Base-by-base conservation (phyloP, 2,329 filamentous ascomycete species). In the Sporothrix globosa region DNA sequence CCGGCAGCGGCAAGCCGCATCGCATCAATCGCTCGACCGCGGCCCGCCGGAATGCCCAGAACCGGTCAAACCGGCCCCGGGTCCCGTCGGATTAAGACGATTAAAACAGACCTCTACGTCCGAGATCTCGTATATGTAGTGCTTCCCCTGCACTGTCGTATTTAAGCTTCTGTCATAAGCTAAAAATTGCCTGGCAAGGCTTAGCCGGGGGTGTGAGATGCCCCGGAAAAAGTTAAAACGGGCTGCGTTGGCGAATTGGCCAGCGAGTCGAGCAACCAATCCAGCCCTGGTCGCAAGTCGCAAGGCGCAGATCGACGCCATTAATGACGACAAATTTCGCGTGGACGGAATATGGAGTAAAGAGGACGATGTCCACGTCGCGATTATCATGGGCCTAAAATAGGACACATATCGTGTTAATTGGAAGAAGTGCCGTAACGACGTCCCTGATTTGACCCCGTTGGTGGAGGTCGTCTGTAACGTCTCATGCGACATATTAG, bases 341-440 rank as follows among this genome's bases (percentile, higher is more conserved):
- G 41, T 11, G 41, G 4, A 44, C 41, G 21, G 41, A 53, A 30
- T 30, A 30, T 4, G 27, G 27, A 30, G 27, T 3, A 30, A 2
- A 30, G 3, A 30, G 5, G 27, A 30, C 27, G 27, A 30, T 4
- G 41, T 44, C 1, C 54, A 46, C 39, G 44, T 27, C 34, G 24
- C 60, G 44, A 65, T 48, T 30, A 50, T 30, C 21, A 50, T 50
- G 41, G 3, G 60, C 44, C 60, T 19, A 44, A 65, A 48, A 65
- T 50, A 65, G 41, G 60, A 44, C 60, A 10, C 14, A 50, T 65
- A 39, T 27, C 30, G 44, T 17, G 11, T 34, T 65, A 5, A 44
- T 44, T 50, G 19, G 7, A 65, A 65, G 60, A 48, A 27, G 41
- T 4, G 60, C 41, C 60, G 60, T 48, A 63, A 9, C 13, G 30